Percentiles rank a stretch among this genome's conserved stretches.
These are phyloP conservation scores for Triangularia setosa DNA, from an alignment of 2,329 filamentous ascomycete species.

Conservation along the genomic window DNA sequence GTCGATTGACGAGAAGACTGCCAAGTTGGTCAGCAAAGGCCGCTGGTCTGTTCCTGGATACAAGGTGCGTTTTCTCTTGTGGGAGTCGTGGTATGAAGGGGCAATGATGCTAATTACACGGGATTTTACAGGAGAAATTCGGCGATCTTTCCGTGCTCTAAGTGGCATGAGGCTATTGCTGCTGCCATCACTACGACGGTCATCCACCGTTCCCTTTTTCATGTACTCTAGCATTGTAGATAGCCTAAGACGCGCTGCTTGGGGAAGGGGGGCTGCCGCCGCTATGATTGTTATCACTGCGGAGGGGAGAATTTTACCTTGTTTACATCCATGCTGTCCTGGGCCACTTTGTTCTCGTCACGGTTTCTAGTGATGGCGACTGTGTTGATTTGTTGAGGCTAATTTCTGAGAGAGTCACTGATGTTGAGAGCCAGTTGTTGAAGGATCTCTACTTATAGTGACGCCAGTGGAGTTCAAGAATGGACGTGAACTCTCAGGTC, in stretches of 20 bases:
- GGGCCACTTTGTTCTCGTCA: neutral
- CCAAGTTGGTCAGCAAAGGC: slow-evolving; percentile 92
- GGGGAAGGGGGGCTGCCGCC: slow-evolving; percentile 12
- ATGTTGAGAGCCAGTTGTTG: too few relatives aligned
- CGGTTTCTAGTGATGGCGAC: too few relatives aligned
- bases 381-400: too few relatives aligned
- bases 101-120: slow-evolving; percentile 33
- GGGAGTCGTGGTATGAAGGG: neutral
- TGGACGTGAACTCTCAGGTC: too few relatives aligned
- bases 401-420: too few relatives aligned
- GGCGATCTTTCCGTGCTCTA: slow-evolving; percentile 95
- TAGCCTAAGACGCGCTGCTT: slow-evolving; percentile 35
- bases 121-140: slow-evolving; percentile 83
- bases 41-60: slow-evolving; percentile 98
- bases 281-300: neutral
- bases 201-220: slow-evolving; percentile 39
- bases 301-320: slow-evolving; percentile 14
- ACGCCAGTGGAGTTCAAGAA: too few relatives aligned
- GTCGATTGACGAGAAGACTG: slow-evolving; percentile 95
- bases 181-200: slow-evolving; percentile 19
- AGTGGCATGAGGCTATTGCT: slow-evolving; percentile 34
- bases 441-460: too few relatives aligned
- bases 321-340: slow-evolving; percentile 9
- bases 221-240: slow-evolving; percentile 69
- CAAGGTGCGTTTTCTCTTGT: slow-evolving; percentile 66